These are phyloP conservation scores for Penicillium bovifimosum DNA, from an alignment of 495 filamentous ascomycete genomes.

Conservation along the genomic window DNA sequence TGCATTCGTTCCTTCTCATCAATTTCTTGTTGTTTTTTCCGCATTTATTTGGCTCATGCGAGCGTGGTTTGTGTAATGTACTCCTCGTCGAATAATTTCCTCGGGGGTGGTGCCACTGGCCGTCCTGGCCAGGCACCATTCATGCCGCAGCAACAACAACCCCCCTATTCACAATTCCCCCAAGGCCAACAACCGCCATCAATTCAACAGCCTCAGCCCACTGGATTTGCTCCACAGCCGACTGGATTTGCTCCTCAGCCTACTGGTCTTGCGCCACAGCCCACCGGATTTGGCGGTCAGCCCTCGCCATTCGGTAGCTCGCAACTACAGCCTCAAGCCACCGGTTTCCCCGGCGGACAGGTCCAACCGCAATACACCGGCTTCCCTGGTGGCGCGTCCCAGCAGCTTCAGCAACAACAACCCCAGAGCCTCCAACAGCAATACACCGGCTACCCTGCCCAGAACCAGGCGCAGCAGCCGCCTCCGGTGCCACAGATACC, in stretches of 20 bases:
- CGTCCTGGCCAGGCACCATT: constrained; percentile 61
- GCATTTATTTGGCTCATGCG: constrained; percentile 26
- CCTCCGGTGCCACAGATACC: constrained; percentile 47
- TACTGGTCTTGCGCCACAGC: constrained; percentile 48
- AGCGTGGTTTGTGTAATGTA: constrained; percentile 57
- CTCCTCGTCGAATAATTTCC: constrained; percentile 78
- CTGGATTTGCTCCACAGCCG: constrained; percentile 41
- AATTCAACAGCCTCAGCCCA: constrained; percentile 52
- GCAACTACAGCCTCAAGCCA: constrained; percentile 50
- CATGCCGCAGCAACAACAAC: constrained; percentile 44
- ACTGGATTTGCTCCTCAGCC: constrained; percentile 43
- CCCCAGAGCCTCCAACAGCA: constrained; percentile 30
- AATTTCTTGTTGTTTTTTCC: constrained; percentile 18
- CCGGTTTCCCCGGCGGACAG: constrained; percentile 54
- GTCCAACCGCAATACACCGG: constrained; percentile 58
- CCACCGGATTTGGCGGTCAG: constrained; percentile 46
- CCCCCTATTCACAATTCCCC: constrained; percentile 42
- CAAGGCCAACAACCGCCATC: constrained; percentile 44
- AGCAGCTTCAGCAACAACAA: constrained; percentile 41
- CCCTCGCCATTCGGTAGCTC: constrained; percentile 30
- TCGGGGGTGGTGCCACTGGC: constrained; percentile 68
- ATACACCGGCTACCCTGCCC: constrained; percentile 35
- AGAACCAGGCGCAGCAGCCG: constrained; percentile 25
- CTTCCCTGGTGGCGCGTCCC: constrained; percentile 43
- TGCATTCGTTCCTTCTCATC: constrained; percentile 20